A percentile compares a stretch with the other conserved stretches of the same genome.
phyloP scores from a whole-genome alignment of 805 yeast genomes.

The Yarrowia phangngaensis region DNA sequence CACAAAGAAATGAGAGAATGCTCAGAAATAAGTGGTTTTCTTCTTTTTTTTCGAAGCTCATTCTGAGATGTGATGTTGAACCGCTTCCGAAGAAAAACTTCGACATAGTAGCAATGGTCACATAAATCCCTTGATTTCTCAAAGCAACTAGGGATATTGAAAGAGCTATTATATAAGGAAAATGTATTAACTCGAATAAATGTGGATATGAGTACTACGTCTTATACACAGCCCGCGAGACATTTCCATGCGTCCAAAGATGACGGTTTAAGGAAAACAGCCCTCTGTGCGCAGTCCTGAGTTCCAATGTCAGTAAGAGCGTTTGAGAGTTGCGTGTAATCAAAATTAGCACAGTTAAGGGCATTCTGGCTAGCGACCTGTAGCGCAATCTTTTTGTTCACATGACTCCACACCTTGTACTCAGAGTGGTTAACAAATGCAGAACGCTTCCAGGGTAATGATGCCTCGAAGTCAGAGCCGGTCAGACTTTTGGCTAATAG shows the following conservation, averaged over 20 bases:
- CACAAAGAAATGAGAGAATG: no score
- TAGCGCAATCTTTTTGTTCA: slow-evolving; percentile 55
- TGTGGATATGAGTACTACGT: no score
- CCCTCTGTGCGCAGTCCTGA: slow-evolving; percentile 59
- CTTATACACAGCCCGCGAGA: slow-evolving; percentile 22
- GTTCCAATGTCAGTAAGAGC: slow-evolving; percentile 48
- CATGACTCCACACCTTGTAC: slow-evolving; percentile 61
- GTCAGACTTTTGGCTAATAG: slow-evolving; percentile 48
- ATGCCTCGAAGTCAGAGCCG: slow-evolving; percentile 24
- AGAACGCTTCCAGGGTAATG: slow-evolving; percentile 57
- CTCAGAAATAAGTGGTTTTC: no score
- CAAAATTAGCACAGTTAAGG: slow-evolving; percentile 43
- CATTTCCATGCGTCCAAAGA: slow-evolving; percentile 40
- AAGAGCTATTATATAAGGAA: no score
- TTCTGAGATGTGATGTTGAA: no score
- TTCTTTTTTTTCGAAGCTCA: no score
- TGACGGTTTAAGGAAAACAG: slow-evolving; percentile 61
- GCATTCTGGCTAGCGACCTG: slow-evolving; percentile 49
- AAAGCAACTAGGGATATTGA: no score
- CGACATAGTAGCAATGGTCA: no score
- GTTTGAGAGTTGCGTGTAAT: slow-evolving; percentile 50
- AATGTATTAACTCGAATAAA: no score
- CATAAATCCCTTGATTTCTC: no score
- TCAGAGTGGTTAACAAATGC: slow-evolving; percentile 75
- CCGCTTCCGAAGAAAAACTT: no score